Evolutionary conservation across 441 rosid species (phyloP).

Genomic region (Mallotus repandus): DNA sequence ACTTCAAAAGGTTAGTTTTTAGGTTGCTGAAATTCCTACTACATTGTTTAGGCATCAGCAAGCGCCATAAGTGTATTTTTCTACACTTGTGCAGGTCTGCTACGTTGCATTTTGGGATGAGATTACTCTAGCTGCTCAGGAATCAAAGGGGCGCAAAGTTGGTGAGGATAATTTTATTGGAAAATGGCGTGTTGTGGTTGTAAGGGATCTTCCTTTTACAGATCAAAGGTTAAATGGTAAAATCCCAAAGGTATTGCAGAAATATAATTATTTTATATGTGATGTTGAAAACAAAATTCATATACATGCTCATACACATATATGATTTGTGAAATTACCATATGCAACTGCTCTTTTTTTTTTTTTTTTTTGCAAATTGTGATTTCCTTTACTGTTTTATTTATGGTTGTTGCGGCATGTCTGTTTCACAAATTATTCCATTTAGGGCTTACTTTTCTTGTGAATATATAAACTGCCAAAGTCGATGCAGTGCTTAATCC

Average conservation of each 20-base stretch:
- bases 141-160: slow-evolving; percentile 53
- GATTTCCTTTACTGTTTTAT: no score
- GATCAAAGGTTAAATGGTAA: slow-evolving; percentile 97
- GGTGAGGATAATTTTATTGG: slow-evolving; percentile 65
- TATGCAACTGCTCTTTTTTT: not conserved
- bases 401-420: no score
- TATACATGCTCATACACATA: no score
- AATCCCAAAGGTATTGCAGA: slow-evolving; percentile 78
- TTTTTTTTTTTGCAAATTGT: no score
- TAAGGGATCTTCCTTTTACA: slow-evolving; percentile 75
- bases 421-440: not conserved
- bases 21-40: no score
- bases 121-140: slow-evolving; percentile 75
- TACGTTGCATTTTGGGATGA: slow-evolving; percentile 98
- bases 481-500: not conserved
- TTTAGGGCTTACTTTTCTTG: not conserved
- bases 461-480: not conserved
- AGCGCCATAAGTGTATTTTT: not conserved
- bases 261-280: not conserved
- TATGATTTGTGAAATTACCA: not conserved
- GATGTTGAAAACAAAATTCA: no score
- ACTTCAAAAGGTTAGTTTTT: no score
- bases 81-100: slow-evolving; percentile 63
- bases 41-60: not conserved
- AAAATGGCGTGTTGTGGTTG: slow-evolving; percentile 89